phyloP scores from a whole-genome alignment of 176 grass and related monocot species.

The Zea luxurians region DNA sequence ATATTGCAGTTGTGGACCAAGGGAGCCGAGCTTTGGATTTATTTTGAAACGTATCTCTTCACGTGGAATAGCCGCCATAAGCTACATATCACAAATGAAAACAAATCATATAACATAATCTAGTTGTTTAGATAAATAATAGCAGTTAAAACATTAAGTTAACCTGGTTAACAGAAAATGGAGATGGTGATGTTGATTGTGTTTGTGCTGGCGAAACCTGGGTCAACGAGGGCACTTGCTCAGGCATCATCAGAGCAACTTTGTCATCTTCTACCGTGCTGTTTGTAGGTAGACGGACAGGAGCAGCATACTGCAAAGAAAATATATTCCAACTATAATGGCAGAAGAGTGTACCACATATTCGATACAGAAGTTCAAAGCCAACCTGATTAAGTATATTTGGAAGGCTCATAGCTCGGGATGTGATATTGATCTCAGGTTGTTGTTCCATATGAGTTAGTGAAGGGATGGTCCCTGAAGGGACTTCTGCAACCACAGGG shows the following conservation, averaged over 20 bases:
- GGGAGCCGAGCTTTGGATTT: slow-evolving; percentile 70
- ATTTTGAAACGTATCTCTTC: slow-evolving; percentile 68
- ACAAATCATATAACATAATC: slow-evolving; percentile 27
- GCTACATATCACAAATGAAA: slow-evolving; percentile 44
- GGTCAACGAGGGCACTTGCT: slow-evolving; percentile 56
- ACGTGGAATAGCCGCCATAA: slow-evolving; percentile 68
- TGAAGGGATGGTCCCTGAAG: slow-evolving; percentile 48
- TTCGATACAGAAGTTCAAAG: slow-evolving; percentile 5
- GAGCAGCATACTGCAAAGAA: slow-evolving; percentile 57
- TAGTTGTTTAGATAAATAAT: slow-evolving; percentile 18
- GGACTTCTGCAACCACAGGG: slow-evolving; percentile 47
- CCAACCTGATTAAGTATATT: slow-evolving; percentile 60
- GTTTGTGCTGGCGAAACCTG: slow-evolving; percentile 52
- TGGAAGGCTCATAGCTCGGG: slow-evolving; percentile 56
- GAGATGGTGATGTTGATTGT: slow-evolving; percentile 61
- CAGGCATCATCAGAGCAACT: slow-evolving; percentile 68
- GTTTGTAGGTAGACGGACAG: slow-evolving; percentile 59
- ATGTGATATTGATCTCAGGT: slow-evolving; percentile 60
- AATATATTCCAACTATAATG: slow-evolving; percentile 28
- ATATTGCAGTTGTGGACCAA: slow-evolving; percentile 68
- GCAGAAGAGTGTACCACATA: background rate
- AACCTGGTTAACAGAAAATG: slow-evolving; percentile 77
- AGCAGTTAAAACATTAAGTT: slow-evolving; percentile 3
- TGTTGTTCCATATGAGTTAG: slow-evolving; percentile 59
- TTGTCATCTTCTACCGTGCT: slow-evolving; percentile 70